These are phyloP conservation scores for Coemansia brasiliensis DNA, from an alignment of 192 early-diverging fungal species.

Conservation along the genomic window DNA sequence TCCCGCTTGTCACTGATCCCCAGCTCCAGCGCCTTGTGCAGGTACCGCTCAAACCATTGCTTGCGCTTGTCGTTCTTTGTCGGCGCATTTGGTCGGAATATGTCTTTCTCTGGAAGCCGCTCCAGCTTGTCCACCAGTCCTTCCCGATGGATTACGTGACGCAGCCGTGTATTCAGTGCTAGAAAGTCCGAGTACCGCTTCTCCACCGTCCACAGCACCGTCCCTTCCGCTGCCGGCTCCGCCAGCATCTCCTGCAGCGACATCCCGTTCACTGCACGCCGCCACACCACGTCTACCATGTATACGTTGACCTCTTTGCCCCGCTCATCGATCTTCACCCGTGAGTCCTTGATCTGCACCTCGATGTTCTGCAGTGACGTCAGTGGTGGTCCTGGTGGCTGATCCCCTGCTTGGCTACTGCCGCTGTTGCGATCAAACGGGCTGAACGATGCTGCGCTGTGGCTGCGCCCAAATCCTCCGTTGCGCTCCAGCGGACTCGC, in stretches of 20 bases:
- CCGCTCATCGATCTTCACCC: conserved; percentile 72
- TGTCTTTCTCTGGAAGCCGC: conserved; percentile 80
- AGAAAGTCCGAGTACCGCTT: conserved; percentile 89
- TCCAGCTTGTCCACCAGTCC: conserved; percentile 60
- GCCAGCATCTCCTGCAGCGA: conserved; percentile 52
- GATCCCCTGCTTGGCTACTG: background rate
- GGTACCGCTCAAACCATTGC: conserved; percentile 80
- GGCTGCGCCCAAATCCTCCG: background rate
- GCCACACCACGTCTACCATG: conserved; percentile 51
- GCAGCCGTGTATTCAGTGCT: conserved; percentile 75
- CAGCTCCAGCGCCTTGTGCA: conserved; percentile 68
- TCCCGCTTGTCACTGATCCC: conserved; percentile 62
- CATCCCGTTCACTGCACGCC: conserved; percentile 39
- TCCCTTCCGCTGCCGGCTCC: conserved; percentile 46
- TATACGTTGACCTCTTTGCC: conserved; percentile 70
- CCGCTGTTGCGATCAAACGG: conserved; percentile 8
- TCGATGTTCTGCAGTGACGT: conserved; percentile 50
- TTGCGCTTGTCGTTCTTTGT: conserved; percentile 87
- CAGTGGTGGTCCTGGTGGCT: conserved; percentile 28
- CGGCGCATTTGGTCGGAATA: conserved; percentile 80
- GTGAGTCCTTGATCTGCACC: conserved; percentile 58
- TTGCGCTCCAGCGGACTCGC: background rate
- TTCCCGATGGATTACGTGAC: conserved; percentile 37
- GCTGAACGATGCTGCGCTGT: background rate
- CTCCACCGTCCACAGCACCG: conserved; percentile 79